phyloP scores from a whole-genome alignment of 1,284 basidiomycete species.

The Pseudomicrostroma phylloplanum region DNA sequence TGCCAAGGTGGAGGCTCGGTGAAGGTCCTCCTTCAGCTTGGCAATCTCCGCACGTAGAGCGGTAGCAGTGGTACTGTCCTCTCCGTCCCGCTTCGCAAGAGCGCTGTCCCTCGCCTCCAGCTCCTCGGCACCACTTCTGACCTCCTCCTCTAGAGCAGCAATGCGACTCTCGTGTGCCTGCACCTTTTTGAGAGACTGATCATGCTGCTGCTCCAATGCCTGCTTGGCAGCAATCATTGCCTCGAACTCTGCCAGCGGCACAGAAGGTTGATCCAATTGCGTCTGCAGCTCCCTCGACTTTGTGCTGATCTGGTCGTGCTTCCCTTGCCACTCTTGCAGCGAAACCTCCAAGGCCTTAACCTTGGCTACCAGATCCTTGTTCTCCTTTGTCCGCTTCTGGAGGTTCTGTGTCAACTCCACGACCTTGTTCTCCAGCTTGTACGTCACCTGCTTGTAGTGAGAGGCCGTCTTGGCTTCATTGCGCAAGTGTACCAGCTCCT shows the following conservation, averaged over 20 bases:
- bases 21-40: constrained; percentile 85
- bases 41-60: constrained; percentile 87
- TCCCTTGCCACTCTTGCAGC: constrained; percentile 73
- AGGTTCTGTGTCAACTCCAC: constrained; percentile 96
- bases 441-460: constrained; percentile 98
- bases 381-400: constrained; percentile 84
- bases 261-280: constrained; percentile 67
- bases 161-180: constrained; percentile 80
- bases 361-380: constrained; percentile 73
- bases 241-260: constrained; percentile 68
- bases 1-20: constrained; percentile 70
- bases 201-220: constrained; percentile 73
- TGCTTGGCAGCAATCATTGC: constrained; percentile 70
- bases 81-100: constrained; percentile 54
- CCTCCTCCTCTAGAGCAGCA: constrained; percentile 63
- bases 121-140: constrained; percentile 66
- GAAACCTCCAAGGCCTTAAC: constrained; percentile 76
- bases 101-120: constrained; percentile 64
- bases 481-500: constrained; percentile 73
- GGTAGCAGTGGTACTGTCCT: constrained; percentile 76
- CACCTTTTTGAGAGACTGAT: constrained; percentile 68
- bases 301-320: constrained; percentile 80
- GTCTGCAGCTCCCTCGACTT: constrained; percentile 69
- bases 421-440: constrained; percentile 97
- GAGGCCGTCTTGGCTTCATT: constrained; percentile 91